phyloP scores from a whole-genome alignment of 179 eudicot species.

The Patellifolia procumbens region DNA sequence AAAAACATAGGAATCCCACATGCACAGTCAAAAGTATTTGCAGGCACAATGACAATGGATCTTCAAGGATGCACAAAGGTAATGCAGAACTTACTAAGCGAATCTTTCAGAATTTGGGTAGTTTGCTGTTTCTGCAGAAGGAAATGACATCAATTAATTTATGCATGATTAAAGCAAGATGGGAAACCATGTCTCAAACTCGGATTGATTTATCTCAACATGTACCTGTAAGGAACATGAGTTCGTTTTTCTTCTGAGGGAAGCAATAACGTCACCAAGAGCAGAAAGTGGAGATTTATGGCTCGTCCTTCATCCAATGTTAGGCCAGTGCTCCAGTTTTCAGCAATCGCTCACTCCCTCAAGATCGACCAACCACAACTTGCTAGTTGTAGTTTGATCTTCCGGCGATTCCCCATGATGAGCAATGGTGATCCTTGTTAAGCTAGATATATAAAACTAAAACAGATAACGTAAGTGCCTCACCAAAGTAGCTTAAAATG shows the following conservation, averaged over 20 bases:
- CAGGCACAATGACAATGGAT: neutral
- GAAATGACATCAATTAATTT: constrained; percentile 7
- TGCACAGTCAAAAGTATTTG: neutral
- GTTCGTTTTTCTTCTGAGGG: constrained; percentile 58
- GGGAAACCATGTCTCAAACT: neutral
- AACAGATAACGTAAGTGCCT: constrained; percentile 46
- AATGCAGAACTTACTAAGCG: constrained; percentile 48
- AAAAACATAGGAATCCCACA: neutral
- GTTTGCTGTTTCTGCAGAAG: constrained; percentile 70
- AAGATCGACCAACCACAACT: constrained; percentile 87
- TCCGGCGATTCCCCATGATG: constrained; percentile 47
- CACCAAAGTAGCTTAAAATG: constrained; percentile 24
- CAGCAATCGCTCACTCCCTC: constrained; percentile 73
- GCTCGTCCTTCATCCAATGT: constrained; percentile 75
- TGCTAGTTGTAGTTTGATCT: constrained; percentile 49
- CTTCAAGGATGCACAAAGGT: neutral
- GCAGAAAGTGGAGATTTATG: constrained; percentile 82
- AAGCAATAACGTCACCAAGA: constrained; percentile 72
- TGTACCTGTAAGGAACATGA: constrained; percentile 77
- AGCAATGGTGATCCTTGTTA: constrained; percentile 67
- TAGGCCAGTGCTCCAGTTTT: constrained; percentile 81
- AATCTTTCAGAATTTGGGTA: constrained; percentile 71
- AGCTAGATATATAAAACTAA: constrained; percentile 57
- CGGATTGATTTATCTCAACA: neutral
- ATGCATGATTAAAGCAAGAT: neutral